Percentiles rank a stretch among this genome's conserved stretches.
These are phyloP conservation scores for Axilococcus clingmanii DNA, from an alignment of 139 green algal species.

Conservation along the genomic window DNA sequence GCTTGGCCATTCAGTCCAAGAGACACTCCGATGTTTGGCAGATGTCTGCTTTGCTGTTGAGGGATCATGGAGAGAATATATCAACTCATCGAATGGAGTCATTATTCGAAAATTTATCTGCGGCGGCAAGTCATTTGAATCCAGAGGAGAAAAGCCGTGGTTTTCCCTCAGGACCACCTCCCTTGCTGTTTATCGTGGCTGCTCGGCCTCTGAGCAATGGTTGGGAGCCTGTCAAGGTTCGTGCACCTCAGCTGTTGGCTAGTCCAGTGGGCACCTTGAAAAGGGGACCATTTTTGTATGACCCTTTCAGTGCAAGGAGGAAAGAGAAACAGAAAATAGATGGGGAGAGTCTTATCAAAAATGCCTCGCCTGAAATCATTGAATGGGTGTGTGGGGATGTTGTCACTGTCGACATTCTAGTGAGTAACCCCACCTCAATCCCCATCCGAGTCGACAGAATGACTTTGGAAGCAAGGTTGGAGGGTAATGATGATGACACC, in stretches of 20 bases:
- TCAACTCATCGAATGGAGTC: conserved; percentile 28
- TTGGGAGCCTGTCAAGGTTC: too few relatives aligned
- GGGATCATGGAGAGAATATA: conserved; percentile 42
- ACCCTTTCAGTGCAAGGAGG: conserved; percentile 42
- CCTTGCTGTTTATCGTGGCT: conserved; percentile 28
- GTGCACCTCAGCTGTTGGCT: too few relatives aligned
- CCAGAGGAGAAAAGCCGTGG: conserved; percentile 10
- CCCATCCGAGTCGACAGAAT: conserved; percentile 25
- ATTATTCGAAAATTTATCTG: conserved; percentile 42
- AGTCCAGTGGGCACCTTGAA: too few relatives aligned
- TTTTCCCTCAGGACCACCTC: conserved; percentile 18
- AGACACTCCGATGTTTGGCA: conserved; percentile 62
- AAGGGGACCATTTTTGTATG: conserved; percentile 54
- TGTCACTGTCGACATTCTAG: conserved; percentile 50
- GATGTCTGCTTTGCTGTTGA: conserved; percentile 49
- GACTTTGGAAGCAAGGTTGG: conserved; percentile 19
- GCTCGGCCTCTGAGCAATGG: conserved; percentile 11
- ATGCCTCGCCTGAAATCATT: conserved; percentile 1
- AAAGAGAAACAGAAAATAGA: conserved; percentile 7
- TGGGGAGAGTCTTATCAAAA: too few relatives aligned
- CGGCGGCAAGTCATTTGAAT: conserved; percentile 35
- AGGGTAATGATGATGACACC: conserved; percentile 8
- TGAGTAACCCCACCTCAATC: conserved; percentile 52
- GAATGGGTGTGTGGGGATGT: conserved; percentile 52
- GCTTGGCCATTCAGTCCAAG: conserved; percentile 34